Conservation (phyloP, 2,329 filamentous ascomycete species). For the Zymoseptoria ardabiliae region DNA sequence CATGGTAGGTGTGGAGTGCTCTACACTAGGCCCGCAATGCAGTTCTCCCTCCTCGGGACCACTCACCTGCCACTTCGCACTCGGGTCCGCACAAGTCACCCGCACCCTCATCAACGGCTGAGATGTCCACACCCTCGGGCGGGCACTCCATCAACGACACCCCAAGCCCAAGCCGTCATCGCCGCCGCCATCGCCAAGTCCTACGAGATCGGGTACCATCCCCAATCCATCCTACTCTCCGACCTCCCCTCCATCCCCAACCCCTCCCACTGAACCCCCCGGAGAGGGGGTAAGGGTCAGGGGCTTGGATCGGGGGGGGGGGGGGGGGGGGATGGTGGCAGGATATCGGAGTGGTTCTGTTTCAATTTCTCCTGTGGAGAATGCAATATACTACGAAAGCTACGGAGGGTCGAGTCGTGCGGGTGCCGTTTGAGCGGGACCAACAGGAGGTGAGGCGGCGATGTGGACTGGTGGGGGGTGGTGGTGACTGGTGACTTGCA, state of each 20-base stretch:
- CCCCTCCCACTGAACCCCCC: background rate
- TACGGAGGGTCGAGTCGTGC: too few relatives aligned
- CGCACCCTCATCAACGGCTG: slow-evolving; percentile 21
- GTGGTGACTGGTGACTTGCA: too few relatives aligned
- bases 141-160: slow-evolving; percentile 21
- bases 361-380: too few relatives aligned
- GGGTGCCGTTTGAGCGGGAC: too few relatives aligned
- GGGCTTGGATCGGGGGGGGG: background rate
- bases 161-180: slow-evolving; percentile 20
- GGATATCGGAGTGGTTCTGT: too few relatives aligned
- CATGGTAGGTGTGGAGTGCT: background rate
- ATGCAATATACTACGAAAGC: too few relatives aligned
- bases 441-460: too few relatives aligned
- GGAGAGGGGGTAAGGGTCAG: background rate
- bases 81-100: slow-evolving; percentile 10
- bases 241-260: background rate
- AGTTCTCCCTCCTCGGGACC: background rate
- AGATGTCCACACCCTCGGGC: slow-evolving; percentile 16
- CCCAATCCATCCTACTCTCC: too few relatives aligned
- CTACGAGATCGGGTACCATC: slow-evolving; percentile 5
- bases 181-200: slow-evolving; percentile 16
- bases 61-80: too few relatives aligned
- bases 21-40: too few relatives aligned
- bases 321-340: background rate
- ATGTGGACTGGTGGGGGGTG: too few relatives aligned